These are phyloP conservation scores for Eucalyptus cloeziana DNA, from an alignment of 345 rosid species.

Conservation along the genomic window DNA sequence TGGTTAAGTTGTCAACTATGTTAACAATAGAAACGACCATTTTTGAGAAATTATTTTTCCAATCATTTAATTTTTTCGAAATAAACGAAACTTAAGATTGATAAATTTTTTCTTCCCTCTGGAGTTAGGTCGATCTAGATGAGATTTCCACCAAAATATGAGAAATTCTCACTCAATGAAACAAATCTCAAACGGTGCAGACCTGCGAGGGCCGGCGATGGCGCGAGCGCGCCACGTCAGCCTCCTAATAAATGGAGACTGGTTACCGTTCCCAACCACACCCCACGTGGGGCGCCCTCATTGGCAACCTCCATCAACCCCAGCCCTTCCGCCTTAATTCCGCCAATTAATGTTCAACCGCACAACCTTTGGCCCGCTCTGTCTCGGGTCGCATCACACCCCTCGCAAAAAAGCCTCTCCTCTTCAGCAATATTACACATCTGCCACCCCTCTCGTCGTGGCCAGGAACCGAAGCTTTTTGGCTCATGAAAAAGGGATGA, in stretches of 20 bases:
- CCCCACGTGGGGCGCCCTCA: neutral
- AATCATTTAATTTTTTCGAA: neutral
- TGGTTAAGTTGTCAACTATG: neutral
- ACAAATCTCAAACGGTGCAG: neutral
- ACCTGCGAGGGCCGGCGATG: neutral
- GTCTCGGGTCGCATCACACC: neutral
- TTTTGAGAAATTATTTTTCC: fast-evolving
- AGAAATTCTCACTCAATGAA: neutral
- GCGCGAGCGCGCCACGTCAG: neutral
- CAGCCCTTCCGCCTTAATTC: neutral
- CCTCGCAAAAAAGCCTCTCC: neutral
- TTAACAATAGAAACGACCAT: neutral
- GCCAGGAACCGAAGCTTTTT: neutral
- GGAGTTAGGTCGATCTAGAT: neutral
- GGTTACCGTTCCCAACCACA: neutral
- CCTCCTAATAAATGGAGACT: neutral
- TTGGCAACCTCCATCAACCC: neutral
- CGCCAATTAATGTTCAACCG: neutral
- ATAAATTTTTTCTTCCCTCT: neutral
- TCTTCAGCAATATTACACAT: neutral
- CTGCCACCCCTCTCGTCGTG: neutral
- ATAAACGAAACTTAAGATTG: neutral
- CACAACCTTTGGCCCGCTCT: neutral
- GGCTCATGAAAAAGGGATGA: neutral
- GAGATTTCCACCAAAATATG: neutral